phyloP scores from a whole-genome alignment of 306 rosid genomes.

The Lablab purpureus region DNA sequence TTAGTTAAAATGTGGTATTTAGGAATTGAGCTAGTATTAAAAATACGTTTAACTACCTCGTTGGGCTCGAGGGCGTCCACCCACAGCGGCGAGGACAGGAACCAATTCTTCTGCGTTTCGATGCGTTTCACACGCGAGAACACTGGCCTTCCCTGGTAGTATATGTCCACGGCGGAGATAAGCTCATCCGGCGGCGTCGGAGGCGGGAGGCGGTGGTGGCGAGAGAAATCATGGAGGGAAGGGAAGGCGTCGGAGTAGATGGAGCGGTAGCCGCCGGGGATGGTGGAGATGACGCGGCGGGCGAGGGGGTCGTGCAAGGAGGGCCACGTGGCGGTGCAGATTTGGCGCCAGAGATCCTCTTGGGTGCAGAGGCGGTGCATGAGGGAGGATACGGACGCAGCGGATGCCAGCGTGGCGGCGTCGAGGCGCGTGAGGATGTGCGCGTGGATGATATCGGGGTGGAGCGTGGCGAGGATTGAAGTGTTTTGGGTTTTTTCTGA shows the following conservation, averaged over 20 bases:
- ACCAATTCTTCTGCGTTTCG: constrained; percentile 56
- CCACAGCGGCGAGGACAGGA: constrained; percentile 60
- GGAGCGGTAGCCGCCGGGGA: constrained; percentile 73
- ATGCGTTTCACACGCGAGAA: constrained; percentile 62
- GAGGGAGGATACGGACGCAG: constrained; percentile 61
- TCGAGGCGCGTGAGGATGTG: constrained; percentile 83
- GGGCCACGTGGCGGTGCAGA: constrained; percentile 74
- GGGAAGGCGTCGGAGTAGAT: constrained; percentile 79
- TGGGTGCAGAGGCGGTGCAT: constrained; percentile 61
- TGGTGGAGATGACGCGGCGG: constrained; percentile 51
- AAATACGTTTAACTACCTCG: constrained; percentile 39
- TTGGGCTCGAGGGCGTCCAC: constrained; percentile 64
- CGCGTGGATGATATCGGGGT: constrained; percentile 64
- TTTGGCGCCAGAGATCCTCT: constrained; percentile 68
- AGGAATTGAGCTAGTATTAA: no score
- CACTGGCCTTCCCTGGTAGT: constrained; percentile 55
- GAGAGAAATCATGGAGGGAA: constrained; percentile 46
- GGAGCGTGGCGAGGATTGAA: constrained; percentile 55
- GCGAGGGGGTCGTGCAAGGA: constrained; percentile 52
- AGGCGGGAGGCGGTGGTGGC: background rate
- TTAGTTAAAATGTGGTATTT: no score
- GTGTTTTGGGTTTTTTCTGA: background rate
- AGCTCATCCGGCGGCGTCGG: constrained; percentile 49
- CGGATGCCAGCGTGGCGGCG: constrained; percentile 66
- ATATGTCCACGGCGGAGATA: constrained; percentile 77